Percentiles rank a stretch among this genome's conserved stretches.
phyloP scores from a whole-genome alignment of 331 rosid species.

The Cydonia oblonga region DNA sequence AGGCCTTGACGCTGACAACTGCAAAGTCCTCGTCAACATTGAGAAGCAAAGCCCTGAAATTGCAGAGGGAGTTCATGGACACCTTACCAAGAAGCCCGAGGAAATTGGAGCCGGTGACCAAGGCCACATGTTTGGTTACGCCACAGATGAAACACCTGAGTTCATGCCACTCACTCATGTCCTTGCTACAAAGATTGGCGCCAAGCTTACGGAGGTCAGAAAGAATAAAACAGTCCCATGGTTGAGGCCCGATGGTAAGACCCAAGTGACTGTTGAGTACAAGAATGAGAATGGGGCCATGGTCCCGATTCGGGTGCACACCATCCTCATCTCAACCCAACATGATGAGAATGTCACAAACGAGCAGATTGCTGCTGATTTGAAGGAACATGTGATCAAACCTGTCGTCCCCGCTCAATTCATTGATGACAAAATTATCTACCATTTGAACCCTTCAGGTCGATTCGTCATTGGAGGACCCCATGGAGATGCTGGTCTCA shows the following conservation, averaged over 20 bases:
- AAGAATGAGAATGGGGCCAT: slow-evolving; percentile 68
- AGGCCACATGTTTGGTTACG: slow-evolving; percentile 94
- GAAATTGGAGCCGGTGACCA: slow-evolving; percentile 93
- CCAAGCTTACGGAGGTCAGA: slow-evolving; percentile 83
- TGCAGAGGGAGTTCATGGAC: slow-evolving; percentile 90
- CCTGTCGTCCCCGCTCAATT: slow-evolving; percentile 68
- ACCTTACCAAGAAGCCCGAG: slow-evolving; percentile 69
- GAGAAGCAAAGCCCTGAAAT: slow-evolving; percentile 91
- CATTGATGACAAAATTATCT: slow-evolving; percentile 77
- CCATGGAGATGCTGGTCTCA: slow-evolving; percentile 87
- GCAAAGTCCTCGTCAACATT: slow-evolving; percentile 79
- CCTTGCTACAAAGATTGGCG: slow-evolving; percentile 80
- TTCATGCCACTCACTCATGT: slow-evolving; percentile 89
- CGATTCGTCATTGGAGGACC: slow-evolving; percentile 91
- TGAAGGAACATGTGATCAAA: slow-evolving; percentile 77
- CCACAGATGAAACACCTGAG: slow-evolving; percentile 81
- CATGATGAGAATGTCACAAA: slow-evolving; percentile 68
- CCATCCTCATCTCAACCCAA: slow-evolving; percentile 82
- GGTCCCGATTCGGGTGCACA: slow-evolving; percentile 81
- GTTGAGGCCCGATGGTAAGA: slow-evolving; percentile 89
- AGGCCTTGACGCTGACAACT: slow-evolving; percentile 80
- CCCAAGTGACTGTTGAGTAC: slow-evolving; percentile 91
- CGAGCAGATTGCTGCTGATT: slow-evolving; percentile 55
- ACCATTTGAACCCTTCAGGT: slow-evolving; percentile 85
- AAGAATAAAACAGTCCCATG: slow-evolving; percentile 72